Evolutionary conservation across 2,329 filamentous ascomycete species (phyloP).

Genomic region (Ophiostoma perfectum): DNA sequence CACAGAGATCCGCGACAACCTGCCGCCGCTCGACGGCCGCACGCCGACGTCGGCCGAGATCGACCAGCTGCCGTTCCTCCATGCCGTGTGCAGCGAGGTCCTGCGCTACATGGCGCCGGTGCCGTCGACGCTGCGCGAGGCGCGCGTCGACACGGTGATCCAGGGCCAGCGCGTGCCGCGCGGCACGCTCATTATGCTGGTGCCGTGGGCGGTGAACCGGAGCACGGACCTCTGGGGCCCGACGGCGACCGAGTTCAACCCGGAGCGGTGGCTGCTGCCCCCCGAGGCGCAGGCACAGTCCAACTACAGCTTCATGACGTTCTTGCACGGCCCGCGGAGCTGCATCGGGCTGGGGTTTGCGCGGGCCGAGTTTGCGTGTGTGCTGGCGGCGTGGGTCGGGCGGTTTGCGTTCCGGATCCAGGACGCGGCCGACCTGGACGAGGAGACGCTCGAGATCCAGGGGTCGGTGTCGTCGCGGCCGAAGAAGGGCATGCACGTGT

Average conservation of each 20-base stretch:
- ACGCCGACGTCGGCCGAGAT: slow-evolving; percentile 46
- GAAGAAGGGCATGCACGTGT: slow-evolving; percentile 64
- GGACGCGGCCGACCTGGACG: slow-evolving; percentile 57
- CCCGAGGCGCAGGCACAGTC: slow-evolving; percentile 34
- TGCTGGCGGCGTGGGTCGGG: slow-evolving; percentile 72
- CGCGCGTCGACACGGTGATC: slow-evolving; percentile 60
- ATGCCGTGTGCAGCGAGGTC: slow-evolving; percentile 72
- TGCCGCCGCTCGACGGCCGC: slow-evolving; percentile 45
- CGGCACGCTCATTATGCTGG: slow-evolving; percentile 63
- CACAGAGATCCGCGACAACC: slow-evolving; percentile 56
- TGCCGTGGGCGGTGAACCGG: slow-evolving; percentile 64
- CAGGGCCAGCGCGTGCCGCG: slow-evolving; percentile 61
- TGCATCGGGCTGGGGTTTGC: slow-evolving; percentile 83
- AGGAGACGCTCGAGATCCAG: slow-evolving; percentile 61
- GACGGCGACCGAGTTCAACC: slow-evolving; percentile 69
- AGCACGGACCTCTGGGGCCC: slow-evolving; percentile 66
- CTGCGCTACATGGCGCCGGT: slow-evolving; percentile 70
- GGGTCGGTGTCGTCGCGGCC: slow-evolving; percentile 68
- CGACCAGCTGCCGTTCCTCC: slow-evolving; percentile 71
- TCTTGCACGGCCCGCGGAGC: slow-evolving; percentile 77
- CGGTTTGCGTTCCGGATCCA: slow-evolving; percentile 60
- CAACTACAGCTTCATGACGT: slow-evolving; percentile 75
- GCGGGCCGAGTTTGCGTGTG: slow-evolving; percentile 75
- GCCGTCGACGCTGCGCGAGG: slow-evolving; percentile 62
- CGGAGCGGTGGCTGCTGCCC: slow-evolving; percentile 65